These are phyloP conservation scores for Heimioporus sp. DNA, from an alignment of 768 basidiomycete species.

Conservation along the genomic window DNA sequence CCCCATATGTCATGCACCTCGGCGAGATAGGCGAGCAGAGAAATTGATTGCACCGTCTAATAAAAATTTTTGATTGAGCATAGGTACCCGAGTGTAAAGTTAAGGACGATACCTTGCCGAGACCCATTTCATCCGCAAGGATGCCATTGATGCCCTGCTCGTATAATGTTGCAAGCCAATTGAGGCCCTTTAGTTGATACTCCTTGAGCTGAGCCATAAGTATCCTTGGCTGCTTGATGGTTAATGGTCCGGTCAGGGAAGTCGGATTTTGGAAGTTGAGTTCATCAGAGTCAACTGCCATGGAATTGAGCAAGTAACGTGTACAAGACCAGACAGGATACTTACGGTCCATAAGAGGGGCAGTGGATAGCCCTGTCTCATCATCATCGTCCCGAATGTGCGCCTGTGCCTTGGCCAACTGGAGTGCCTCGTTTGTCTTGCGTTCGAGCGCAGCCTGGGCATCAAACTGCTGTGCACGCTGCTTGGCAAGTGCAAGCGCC, in stretches of 20 bases:
- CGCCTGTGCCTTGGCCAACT: conserved; percentile 56
- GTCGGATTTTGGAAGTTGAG: conserved; percentile 99
- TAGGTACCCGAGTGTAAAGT: too few relatives aligned
- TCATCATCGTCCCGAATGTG: conserved; percentile 43
- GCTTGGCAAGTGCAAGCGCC: conserved; percentile 74
- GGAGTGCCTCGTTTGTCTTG: conserved; percentile 75
- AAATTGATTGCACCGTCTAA: conserved; percentile 97
- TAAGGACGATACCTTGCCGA: conserved; percentile 62
- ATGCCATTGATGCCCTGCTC: conserved; percentile 99
- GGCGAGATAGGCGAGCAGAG: conserved; percentile 90
- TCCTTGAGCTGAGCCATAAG: conserved; percentile 96
- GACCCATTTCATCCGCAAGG: conserved; percentile 98
- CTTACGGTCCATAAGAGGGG: conserved; percentile 73
- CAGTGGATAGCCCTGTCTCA: conserved; percentile 32
- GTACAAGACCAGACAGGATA: conserved; percentile 1
- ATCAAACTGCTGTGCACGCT: conserved; percentile 85
- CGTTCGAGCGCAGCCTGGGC: conserved; percentile 75
- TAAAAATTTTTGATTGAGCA: not conserved
- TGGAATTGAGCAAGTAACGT: conserved; percentile 1
- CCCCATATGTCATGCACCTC: conserved; percentile 99
- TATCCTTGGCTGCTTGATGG: conserved; percentile 92
- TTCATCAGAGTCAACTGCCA: conserved; percentile 88
- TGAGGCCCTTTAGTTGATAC: conserved; percentile 96
- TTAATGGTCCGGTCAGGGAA: conserved; percentile 77
- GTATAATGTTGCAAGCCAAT: conserved; percentile 96